Evolutionary conservation across 306 rosid genomes (phyloP).

Genomic region (Acacia acuminata): DNA sequence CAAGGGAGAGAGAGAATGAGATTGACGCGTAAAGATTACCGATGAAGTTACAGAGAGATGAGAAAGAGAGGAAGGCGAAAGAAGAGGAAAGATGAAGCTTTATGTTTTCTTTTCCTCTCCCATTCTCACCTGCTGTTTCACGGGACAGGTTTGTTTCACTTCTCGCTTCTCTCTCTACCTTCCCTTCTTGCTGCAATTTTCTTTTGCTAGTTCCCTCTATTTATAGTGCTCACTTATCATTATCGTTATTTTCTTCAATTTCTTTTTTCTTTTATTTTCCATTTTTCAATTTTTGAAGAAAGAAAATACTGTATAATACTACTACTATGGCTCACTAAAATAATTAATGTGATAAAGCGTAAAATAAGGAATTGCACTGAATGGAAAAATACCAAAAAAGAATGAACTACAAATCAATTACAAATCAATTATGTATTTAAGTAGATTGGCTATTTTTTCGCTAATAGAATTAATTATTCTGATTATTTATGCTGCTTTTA

Average conservation of each 20-base stretch:
- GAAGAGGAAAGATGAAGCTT: constrained; percentile 33
- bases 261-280: not conserved
- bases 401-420: too few species aligned
- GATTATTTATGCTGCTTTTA: not conserved
- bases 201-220: not conserved
- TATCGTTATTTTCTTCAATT: not conserved
- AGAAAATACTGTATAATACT: too few species aligned
- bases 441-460: not conserved
- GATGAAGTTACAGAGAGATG: constrained; percentile 5
- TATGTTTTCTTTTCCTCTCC: constrained; percentile 20
- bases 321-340: not conserved
- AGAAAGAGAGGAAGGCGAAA: constrained; percentile 25
- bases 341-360: not conserved
- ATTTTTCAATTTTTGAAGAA: too few species aligned
- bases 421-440: not conserved
- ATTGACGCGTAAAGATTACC: constrained; percentile 15
- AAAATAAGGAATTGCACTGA: not conserved
- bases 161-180: not conserved
- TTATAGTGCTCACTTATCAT: not conserved
- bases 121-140: constrained; percentile 70
- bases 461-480: not conserved
- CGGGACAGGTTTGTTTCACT: constrained; percentile 63
- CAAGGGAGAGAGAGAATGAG: not conserved
- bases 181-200: not conserved
- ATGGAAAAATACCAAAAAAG: not conserved